Evolutionary conservation across 2,329 filamentous ascomycete genomes (phyloP), one percentile per base, ranked within the genome.

Genomic region (Pseudopithomyces maydicus): DNA sequence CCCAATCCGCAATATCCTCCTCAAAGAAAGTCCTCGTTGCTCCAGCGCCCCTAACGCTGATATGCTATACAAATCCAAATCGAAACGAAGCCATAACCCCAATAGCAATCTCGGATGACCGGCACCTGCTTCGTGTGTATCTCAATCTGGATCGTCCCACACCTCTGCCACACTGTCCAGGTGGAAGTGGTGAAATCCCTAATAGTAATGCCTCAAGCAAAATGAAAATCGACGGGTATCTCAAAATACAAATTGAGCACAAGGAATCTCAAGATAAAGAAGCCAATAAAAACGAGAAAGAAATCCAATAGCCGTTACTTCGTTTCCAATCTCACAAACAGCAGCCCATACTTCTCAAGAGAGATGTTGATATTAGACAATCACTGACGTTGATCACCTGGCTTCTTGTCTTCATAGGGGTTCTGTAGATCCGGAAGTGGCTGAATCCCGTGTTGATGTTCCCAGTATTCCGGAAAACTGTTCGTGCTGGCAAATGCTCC

Each of bases 381-480:
- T 32, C 14, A 22, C 8, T 23, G 14, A 6, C 6, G 23, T 22
- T 17, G 22, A 7, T 3, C 11, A 8, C 14, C 19, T 15, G 19
- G 41, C 22, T 19, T 10, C 6, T 29, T 29, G 17, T 44, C 19
- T n/a, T 2, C 29, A 38, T 49, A 26, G 12, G 41, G 33, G 12
- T 14, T 15, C 15, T 2, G 11, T 26, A 17, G 33, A 14, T 36
- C 22, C 10, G 45, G 38, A 44, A 44, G 41, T 12, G 23, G 52
- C 45, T 55, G 52, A 14, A 50, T 45, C 14, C 52, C 45, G 1
- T 36, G 44, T 38, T 55, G 45, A n/a, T 17, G 12, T 7, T 50
- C 22, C 52, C 52, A 50, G 19, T 43, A 39, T 11, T 33, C 12
- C 14, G 41, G 29, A 29, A 53, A 45, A 15, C 32, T 38, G 8